A percentile compares a stretch with the other conserved stretches of the same genome.
Conservation (phyloP, 164 flowering plant genomes). For the Vitis riparia region DNA sequence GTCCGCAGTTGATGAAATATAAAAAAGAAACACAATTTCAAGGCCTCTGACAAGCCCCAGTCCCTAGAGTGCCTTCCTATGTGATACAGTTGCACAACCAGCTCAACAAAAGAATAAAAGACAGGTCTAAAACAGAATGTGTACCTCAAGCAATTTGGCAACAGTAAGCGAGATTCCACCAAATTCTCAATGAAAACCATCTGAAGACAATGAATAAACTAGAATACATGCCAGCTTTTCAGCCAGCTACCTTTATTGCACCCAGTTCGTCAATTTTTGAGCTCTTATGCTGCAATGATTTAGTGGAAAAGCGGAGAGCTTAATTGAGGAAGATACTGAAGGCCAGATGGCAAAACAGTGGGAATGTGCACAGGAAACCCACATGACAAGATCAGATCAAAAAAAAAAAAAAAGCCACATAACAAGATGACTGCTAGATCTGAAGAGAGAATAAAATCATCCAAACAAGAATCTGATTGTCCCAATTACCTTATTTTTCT, state of each 20-base stretch:
- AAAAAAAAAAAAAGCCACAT: neutral
- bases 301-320: neutral
- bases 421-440: neutral
- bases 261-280: conserved; percentile 82
- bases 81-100: neutral
- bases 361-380: neutral
- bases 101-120: neutral
- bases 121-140: neutral
- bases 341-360: neutral
- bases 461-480: neutral
- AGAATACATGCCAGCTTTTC: conserved; percentile 29
- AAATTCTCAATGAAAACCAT: conserved; percentile 25
- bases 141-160: conserved; percentile 37
- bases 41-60: neutral
- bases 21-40: neutral
- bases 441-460: neutral
- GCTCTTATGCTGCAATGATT: conserved; percentile 77
- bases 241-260: conserved; percentile 81
- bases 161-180: conserved; percentile 18
- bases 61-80: neutral
- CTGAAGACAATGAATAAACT: conserved; percentile 11
- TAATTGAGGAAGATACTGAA: neutral
- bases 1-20: neutral
- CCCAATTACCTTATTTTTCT: conserved; percentile 49
- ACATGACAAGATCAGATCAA: neutral